phyloP scores from a whole-genome alignment of 208 protist species.

The Wallacemonas sp. region DNA sequence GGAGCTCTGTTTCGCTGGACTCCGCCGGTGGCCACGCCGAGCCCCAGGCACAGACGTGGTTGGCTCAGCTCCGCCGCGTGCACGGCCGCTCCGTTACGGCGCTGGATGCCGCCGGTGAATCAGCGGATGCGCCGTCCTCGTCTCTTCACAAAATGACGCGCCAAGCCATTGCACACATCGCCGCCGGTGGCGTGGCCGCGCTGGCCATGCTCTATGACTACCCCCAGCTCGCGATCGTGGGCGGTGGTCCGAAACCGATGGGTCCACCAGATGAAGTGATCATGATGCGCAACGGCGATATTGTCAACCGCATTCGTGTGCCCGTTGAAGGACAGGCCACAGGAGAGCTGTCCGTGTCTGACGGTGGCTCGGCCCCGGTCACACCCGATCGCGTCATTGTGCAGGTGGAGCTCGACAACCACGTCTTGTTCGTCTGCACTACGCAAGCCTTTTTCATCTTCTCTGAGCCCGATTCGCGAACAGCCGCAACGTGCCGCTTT shows the following conservation, averaged over 20 bases:
- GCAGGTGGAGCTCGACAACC: conserved; percentile 32
- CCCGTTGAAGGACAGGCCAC: conserved; percentile 6
- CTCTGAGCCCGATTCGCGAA: conserved; percentile 27
- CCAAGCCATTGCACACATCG: conserved; percentile 23
- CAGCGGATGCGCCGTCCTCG: too few relatives aligned
- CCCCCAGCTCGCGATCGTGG: conserved; percentile 58
- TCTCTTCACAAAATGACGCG: too few relatives aligned
- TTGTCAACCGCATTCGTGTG: conserved; percentile 14
- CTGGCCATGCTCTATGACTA: conserved; percentile 70
- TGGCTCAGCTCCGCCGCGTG: too few relatives aligned
- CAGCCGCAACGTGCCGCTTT: neutral
- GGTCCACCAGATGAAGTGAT: conserved; percentile 23
- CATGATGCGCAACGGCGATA: neutral
- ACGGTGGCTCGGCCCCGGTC: too few relatives aligned
- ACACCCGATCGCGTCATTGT: too few relatives aligned
- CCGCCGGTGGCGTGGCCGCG: conserved; percentile 48
- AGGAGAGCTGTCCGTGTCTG: too few relatives aligned
- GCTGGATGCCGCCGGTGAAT: too few relatives aligned
- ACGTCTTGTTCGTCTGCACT: conserved; percentile 39
- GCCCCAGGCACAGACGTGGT: too few relatives aligned
- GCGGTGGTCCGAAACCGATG: conserved; percentile 57
- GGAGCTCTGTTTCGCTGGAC: neutral
- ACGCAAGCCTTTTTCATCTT: conserved; percentile 36
- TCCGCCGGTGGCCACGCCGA: too few relatives aligned
- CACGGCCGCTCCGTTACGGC: too few relatives aligned